Evolutionary conservation across 2,329 filamentous ascomycete genomes (phyloP).

Genomic region (Thielaviopsis musarum): DNA sequence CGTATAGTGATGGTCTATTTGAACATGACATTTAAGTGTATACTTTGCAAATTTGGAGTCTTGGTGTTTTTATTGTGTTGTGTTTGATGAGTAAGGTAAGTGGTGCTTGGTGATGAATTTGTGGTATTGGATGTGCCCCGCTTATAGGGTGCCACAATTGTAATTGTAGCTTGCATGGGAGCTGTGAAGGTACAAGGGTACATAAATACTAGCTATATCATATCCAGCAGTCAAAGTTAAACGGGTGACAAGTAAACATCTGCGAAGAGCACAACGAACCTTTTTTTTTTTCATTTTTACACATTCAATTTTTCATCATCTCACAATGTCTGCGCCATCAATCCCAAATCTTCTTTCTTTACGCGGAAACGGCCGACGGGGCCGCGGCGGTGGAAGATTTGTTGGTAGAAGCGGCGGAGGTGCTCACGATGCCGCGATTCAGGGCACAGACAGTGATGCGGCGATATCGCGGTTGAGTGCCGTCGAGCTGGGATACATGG

Average conservation of each 20-base stretch:
- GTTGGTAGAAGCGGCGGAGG: conserved; percentile 13
- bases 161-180: background rate
- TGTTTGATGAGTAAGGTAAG: too few relatives aligned
- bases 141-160: background rate
- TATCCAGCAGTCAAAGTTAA: background rate
- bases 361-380: conserved; percentile 24
- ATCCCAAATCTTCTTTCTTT: conserved; percentile 64
- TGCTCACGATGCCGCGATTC: conserved; percentile 57
- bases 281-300: background rate
- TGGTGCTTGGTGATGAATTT: too few relatives aligned
- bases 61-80: background rate
- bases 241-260: too few relatives aligned
- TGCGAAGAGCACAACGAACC: too few relatives aligned
- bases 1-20: background rate
- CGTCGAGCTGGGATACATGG: conserved; percentile 67
- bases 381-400: conserved; percentile 21
- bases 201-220: background rate
- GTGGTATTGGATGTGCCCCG: background rate
- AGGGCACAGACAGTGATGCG: conserved; percentile 83
- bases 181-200: background rate
- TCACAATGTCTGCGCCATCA: conserved; percentile 47
- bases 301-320: background rate
- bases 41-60: background rate
- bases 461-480: conserved; percentile 79
- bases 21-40: background rate